These are phyloP conservation scores for Vaccinium vitisidaea DNA, from an alignment of 148 eudicot species.

Conservation along the genomic window DNA sequence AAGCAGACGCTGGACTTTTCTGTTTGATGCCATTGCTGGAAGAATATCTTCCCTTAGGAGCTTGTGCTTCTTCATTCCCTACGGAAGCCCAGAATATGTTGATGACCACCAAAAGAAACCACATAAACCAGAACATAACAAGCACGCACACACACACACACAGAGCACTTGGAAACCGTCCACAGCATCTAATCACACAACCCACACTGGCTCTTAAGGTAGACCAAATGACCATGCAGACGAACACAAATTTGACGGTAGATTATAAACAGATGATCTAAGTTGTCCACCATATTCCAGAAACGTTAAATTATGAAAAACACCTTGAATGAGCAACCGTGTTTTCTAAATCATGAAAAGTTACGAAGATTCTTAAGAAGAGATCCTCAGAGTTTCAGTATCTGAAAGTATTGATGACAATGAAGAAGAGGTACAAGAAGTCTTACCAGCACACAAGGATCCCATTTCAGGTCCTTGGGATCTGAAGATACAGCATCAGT, in stretches of 20 bases:
- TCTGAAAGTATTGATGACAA: not conserved
- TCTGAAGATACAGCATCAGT: constrained; percentile 47
- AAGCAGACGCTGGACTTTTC: constrained; percentile 86
- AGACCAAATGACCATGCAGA: not conserved
- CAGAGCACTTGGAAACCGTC: not conserved
- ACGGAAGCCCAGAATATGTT: constrained; percentile 22
- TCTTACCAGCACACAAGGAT: constrained; percentile 87
- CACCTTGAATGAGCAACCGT: not conserved
- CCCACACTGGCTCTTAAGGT: not conserved
- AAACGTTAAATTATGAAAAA: not conserved
- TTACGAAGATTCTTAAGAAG: not conserved
- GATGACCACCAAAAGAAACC: not conserved
- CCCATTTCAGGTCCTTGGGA: constrained; percentile 63
- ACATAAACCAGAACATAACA: not conserved
- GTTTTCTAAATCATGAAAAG: not conserved
- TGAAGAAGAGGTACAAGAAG: constrained; percentile 16
- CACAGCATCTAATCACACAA: not conserved
- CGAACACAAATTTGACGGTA: not conserved
- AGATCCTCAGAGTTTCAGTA: not conserved
- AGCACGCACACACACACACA: too few species aligned
- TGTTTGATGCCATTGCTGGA: constrained; percentile 92
- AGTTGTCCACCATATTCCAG: not conserved
- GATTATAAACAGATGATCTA: not conserved
- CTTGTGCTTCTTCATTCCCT: constrained; percentile 94
- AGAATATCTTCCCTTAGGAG: constrained; percentile 91